Evolutionary conservation across 2,329 filamentous ascomycete genomes (phyloP), one percentile per base, ranked within the genome.

Genomic region (Paecilomyces dactylethromorphus): DNA sequence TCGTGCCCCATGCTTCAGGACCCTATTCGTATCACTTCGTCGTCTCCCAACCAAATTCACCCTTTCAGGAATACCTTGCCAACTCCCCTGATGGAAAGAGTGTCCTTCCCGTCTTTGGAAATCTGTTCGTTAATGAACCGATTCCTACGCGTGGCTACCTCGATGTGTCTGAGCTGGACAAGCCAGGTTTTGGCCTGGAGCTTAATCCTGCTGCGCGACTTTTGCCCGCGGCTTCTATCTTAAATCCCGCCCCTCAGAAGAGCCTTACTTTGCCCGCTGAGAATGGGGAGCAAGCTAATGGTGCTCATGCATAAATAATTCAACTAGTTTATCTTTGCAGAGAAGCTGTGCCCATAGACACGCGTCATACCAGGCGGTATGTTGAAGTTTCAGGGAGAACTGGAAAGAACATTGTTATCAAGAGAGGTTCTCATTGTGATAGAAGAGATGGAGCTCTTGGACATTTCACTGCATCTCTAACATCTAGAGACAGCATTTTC

Each of bases 1-100:
- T 97, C 15, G 91, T 97, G 13, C 92, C 92, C n/a, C 92, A 97
- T 71, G 92, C 92, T 52, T 94, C 89, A 62, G 92, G 92, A 1
- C 90, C 92, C 2, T 97, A 97, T 79, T 94, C 90, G 69, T 97
- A 97, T 77, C 92, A 97, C 77, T 97, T 95, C 71, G 92, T 96
- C 64, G 88, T 96, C 61, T 95, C 91, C 52, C 92, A 97, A 76
- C 86, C 90, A 63, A 96, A 96, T 78, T 90, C 89, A 13, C 92
- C 92, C 4, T 97, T 97, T 82, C 92, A 97, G 75, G 92, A 97
- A 76, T 97, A 97, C 71, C 83, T 97, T 24, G 92, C 92, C 66
- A 96, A 96, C 78, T 96, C 91, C 1, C 85, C 92, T 0, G 92
- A 97, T 68, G 92, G 92, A 54, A 90, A 91, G 79, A 92, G 87